Conservation (phyloP, 805 yeast genomes). For the Yarrowia sp. region DNA sequence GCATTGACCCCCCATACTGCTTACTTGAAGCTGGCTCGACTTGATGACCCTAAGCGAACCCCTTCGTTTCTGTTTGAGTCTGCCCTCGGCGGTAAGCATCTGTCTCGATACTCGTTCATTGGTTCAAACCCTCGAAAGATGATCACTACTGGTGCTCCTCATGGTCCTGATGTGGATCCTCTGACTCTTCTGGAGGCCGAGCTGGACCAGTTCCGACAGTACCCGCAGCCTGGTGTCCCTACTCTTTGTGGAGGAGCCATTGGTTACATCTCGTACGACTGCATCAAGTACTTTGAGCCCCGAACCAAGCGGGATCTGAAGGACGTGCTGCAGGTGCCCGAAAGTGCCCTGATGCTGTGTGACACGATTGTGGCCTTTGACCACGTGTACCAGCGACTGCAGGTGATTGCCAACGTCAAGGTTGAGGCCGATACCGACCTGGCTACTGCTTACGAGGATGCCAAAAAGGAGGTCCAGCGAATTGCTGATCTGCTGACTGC, state of each 20-base stretch:
- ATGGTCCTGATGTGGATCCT: conserved; percentile 73
- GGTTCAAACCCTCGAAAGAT: conserved; percentile 82
- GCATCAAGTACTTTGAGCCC: conserved; percentile 96
- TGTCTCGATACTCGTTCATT: conserved; percentile 87
- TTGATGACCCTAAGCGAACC: conserved; percentile 44
- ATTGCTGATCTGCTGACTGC: conserved; percentile 47
- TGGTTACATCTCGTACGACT: conserved; percentile 94
- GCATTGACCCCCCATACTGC: conserved; percentile 88
- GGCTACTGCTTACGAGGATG: conserved; percentile 53
- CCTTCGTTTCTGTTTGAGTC: conserved; percentile 79
- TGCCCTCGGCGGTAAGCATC: conserved; percentile 82
- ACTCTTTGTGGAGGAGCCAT: conserved; percentile 95
- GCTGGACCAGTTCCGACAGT: conserved; percentile 61
- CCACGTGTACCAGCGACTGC: conserved; percentile 90
- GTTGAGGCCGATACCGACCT: conserved; percentile 43
- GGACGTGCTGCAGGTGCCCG: conserved; percentile 84
- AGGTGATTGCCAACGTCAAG: conserved; percentile 77
- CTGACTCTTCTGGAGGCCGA: conserved; percentile 70
- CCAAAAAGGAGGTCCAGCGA: conserved; percentile 51
- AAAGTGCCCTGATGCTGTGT: conserved; percentile 85
- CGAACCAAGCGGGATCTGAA: conserved; percentile 69
- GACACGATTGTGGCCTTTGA: conserved; percentile 90
- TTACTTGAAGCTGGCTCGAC: conserved; percentile 71
- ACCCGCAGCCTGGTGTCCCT: conserved; percentile 50
- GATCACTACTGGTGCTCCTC: conserved; percentile 75